Evolutionary conservation across 768 basidiomycete genomes (phyloP), one percentile per base, ranked within the genome.

Genomic region (Suillus subalutaceus): DNA sequence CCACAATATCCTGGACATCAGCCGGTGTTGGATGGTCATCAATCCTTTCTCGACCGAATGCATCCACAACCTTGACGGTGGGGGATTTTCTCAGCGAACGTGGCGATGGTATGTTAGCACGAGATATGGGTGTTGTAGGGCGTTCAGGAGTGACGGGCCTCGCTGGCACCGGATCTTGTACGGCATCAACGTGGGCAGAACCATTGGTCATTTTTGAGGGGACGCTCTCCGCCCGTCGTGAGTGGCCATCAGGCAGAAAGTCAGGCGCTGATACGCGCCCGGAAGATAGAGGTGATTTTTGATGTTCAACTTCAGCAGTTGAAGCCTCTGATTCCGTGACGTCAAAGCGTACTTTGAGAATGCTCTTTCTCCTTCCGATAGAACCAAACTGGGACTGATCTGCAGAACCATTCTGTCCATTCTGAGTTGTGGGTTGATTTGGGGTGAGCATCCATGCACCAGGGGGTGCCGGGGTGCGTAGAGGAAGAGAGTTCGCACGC

Each of bases 301-400:
- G 50, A 26, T 65, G 75, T 7, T 62, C 65, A 38, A 71, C 74
- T 65, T 77, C 75, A 43, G 72, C 72, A 48, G 72, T 68, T 63
- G 78, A 79, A 43, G 73, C 63, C 61, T 78, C 74, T 73, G 77
- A 69, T 70, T 79, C 73, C 48, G 69, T 76, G 35, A 83, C 80
- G 68, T 92, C 87, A 70, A 93, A 93, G 50, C 92, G 87, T 63
- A 94, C 92, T 73, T 90, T 90, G 67, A 88, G 74, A 32, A 88
- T 79, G 66, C 86, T 87, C 73, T 87, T 91, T 70, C 83, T 77
- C 67, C 70, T 74, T 62, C 74, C 80, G 23, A 77, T 63, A 4
- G 81, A 78, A 32, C 76, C 77, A 63, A 68, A 78, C 57, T 72
- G 77, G 35, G 76, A 75, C 55, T 75, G 77, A 52, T 72, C 72